Base-by-base conservation (phyloP, 2,329 filamentous ascomycete species). In the Immersiporthe knoxdaviesiana region DNA sequence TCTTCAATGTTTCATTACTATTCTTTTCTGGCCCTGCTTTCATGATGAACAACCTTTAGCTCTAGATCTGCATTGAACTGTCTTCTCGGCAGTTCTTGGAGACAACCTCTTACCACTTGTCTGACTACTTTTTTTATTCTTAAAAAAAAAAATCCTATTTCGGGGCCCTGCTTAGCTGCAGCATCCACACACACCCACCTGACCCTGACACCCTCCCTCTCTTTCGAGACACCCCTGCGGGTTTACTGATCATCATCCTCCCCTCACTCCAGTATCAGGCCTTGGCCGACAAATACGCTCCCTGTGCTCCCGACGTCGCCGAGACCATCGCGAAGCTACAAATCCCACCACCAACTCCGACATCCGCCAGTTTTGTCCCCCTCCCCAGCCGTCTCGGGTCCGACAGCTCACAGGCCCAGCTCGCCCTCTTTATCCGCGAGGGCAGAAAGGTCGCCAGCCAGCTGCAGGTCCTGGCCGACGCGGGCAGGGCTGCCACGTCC, bases 201-300 rank as follows among this genome's bases (percentile, higher is more conserved):
- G 70, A 39, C 27, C 52, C 63, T 73, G 59, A 64, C 35, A 39
- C 61, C 21, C 35, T 41, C 5, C 59, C 37, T 39, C 37, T 24
- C 30, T 6, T 27, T 11, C 39, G 14, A 32, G 32, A 61, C 58
- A 37, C 47, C 58, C 64, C 44, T 65, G 54, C 52, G 27, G n/a
- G 4, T n/a, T 41, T 41, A 65, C 56, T 63, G 69, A 70, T 66
- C 66, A 66, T 39, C 24, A 44, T 52, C 60, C 27, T 56, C 30
- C 69, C 47, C 47, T 47, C 21, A 35, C n/a, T 52, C 74, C 70
- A 91, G 88, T 90, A 89, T 75, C 88, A 91, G 75, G 84, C 84
- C 72, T 79, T 91, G 59, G 88, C 88, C 78, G 88, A 90, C 78
- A 90, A 90, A 80, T 88, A 91, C 86, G 88, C 88, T 67, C 85